Conservation (phyloP, 1,284 basidiomycete genomes). For the Cystobasidium sp. region DNA sequence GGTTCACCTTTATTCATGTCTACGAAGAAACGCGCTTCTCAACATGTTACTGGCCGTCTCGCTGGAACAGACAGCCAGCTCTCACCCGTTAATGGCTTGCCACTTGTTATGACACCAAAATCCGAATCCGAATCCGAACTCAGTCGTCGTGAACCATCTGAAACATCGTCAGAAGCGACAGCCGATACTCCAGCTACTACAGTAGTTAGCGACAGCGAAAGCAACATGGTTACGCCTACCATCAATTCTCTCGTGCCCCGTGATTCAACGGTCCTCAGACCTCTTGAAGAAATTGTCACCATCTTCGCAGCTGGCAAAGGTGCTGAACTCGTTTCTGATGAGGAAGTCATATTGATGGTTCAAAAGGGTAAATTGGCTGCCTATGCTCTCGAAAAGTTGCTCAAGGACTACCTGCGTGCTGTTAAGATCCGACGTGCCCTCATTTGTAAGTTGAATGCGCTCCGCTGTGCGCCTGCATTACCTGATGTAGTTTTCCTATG, state of each 20-base stretch:
- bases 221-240: conserved; percentile 36
- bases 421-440: conserved; percentile 85
- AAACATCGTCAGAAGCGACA: conserved; percentile 50
- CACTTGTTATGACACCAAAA: conserved; percentile 31
- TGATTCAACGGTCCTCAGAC: conserved; percentile 28
- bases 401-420: conserved; percentile 84
- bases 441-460: conserved; percentile 69
- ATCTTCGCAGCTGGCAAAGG: conserved; percentile 78
- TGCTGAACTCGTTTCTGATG: conserved; percentile 73
- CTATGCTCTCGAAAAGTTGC: conserved; percentile 91
- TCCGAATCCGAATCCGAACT: conserved; percentile 25
- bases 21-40: conserved; percentile 43
- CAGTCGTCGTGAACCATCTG: conserved; percentile 47
- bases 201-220: conserved; percentile 39
- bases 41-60: conserved; percentile 31
- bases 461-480: not conserved
- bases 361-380: conserved; percentile 92
- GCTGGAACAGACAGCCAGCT: conserved; percentile 18
- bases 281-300: conserved; percentile 77
- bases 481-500: conserved; percentile 22
- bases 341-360: conserved; percentile 86
- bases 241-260: not conserved
- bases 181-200: conserved; percentile 44
- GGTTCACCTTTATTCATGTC: conserved; percentile 50
- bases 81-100: not conserved